Conservation (phyloP, 2,329 filamentous ascomycete species). For the Dothiorella sarmentorum region DNA sequence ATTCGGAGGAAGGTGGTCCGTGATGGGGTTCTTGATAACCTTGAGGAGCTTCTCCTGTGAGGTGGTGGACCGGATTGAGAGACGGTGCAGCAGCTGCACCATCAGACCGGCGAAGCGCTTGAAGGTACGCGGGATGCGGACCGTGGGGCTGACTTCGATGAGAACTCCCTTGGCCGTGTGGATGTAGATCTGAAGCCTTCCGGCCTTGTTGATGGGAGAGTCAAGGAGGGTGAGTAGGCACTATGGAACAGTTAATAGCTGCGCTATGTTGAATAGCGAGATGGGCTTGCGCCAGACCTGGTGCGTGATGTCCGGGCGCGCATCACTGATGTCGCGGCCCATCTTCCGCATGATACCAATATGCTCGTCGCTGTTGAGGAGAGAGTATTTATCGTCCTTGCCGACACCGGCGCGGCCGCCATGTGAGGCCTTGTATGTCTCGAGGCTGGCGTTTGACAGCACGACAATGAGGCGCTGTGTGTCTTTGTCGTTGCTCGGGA, state of each 20-base stretch:
- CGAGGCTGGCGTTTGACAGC: slow-evolving; percentile 92
- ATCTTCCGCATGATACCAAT: slow-evolving; percentile 99
- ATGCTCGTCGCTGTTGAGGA: slow-evolving; percentile 98
- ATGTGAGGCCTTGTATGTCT: slow-evolving; percentile 91
- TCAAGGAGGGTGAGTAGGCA: slow-evolving; percentile 95
- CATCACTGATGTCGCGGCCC: slow-evolving; percentile 97
- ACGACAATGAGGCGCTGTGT: slow-evolving; percentile 91
- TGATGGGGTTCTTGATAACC: slow-evolving; percentile 97
- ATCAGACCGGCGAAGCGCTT: slow-evolving; percentile 98
- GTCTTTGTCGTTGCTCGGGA: slow-evolving; percentile 82
- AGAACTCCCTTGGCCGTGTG: slow-evolving; percentile 95
- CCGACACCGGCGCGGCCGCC: slow-evolving; percentile 61
- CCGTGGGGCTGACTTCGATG: slow-evolving; percentile 96
- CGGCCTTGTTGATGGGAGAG: slow-evolving; percentile 97
- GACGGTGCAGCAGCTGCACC: slow-evolving; percentile 93
- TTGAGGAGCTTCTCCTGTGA: slow-evolving; percentile 97
- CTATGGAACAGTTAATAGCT: slow-evolving; percentile 48
- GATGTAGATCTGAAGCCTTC: slow-evolving; percentile 96
- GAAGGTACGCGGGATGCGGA: slow-evolving; percentile 95
- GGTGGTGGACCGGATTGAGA: slow-evolving; percentile 93
- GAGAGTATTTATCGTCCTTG: slow-evolving; percentile 91
- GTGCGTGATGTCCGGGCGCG: slow-evolving; percentile 94
- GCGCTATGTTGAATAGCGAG: slow-evolving; percentile 22
- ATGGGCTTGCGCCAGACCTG: slow-evolving; percentile 62
- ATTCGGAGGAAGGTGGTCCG: slow-evolving; percentile 91